Base-by-base conservation (phyloP, 1,139 yeast genomes). In the Pichia sp. region DNA sequence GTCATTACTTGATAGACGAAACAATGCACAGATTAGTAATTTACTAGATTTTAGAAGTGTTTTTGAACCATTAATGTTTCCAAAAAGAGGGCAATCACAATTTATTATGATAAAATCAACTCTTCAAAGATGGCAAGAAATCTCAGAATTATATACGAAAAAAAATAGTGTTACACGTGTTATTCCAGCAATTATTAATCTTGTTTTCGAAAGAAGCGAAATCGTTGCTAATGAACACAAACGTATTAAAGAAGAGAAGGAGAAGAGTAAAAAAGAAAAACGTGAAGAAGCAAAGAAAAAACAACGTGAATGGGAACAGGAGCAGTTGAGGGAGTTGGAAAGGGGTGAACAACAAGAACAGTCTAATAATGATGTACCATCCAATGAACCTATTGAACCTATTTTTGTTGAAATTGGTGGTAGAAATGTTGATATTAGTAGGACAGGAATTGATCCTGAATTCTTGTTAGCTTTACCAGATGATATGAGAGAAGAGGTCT, bases 401-500 rank as follows among this genome's bases (percentile, higher is more conserved):
- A 71, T 85, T 0, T 74, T 74, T 68, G 90, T 90, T 7, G 70
- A 71, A 20, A 83, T 90, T 54, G 92, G 90, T 24, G 95, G 86
- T 33, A 67, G 82, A 31, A 82, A 81, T 47, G 90, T 90, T 30
- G 95, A 90, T 60, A 85, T 90, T 37, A 78, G 94, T 45, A 62
- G 63, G 4, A 82, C 96, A 4, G 97, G 87, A 47, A 87, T 90
- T 48, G 97, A 90, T 63, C 95, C 95, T 0, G 94, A 85, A 55
- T 90, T 89, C 60, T 72, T 90, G 52, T 86, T 83, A 55, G 97
- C 96, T 0, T 70, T 90, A 33, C 97, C 97, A 0, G 96, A 86
- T 40, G 95, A 87, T 44, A 85, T 90, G 85, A 71, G 96, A 43
- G 95, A 89, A 53, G 97, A 90, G 58, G 97, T 89, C 0, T 80